phyloP scores from a whole-genome alignment of 805 yeast genomes.

The Pichia manshurica region DNA sequence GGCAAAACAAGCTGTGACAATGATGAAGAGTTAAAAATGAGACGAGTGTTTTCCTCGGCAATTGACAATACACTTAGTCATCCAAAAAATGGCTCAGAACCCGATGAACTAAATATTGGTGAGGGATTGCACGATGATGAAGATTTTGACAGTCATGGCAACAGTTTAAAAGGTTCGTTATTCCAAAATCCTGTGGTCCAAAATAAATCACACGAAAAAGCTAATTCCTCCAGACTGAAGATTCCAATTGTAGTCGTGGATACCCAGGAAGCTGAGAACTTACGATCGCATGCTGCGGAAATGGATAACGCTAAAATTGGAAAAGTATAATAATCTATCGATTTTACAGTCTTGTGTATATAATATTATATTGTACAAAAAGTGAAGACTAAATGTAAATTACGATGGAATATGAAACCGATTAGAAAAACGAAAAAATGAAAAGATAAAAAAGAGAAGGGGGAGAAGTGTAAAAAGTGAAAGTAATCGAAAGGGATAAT shows the following conservation, averaged over 20 bases:
- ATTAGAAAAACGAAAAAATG: no score
- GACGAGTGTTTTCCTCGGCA: conserved; percentile 11
- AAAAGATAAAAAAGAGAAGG: no score
- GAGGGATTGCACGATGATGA: conserved; percentile 11
- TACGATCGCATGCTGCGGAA: conserved; percentile 16
- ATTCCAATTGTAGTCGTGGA: conserved; percentile 28
- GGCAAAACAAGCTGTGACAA: not conserved
- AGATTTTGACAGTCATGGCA: not conserved
- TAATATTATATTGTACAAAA: no score
- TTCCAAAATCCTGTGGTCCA: not conserved
- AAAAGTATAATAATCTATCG: no score
- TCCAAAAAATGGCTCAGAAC: no score
- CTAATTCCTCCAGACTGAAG: not conserved
- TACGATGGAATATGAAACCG: no score
- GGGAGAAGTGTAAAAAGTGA: no score
- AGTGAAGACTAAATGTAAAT: no score
- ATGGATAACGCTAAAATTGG: not conserved
- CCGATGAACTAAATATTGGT: conserved; percentile 9
- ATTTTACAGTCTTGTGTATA: no score
- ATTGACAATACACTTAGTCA: not conserved
- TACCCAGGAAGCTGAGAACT: conserved; percentile 25
- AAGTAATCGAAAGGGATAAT: no score
- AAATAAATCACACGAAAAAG: not conserved
- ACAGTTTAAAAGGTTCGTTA: conserved; percentile 2
- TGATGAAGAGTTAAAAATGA: conserved; percentile 1